Conservation (phyloP, 2,329 filamentous ascomycete species). For the Aspergillus terreus region DNA sequence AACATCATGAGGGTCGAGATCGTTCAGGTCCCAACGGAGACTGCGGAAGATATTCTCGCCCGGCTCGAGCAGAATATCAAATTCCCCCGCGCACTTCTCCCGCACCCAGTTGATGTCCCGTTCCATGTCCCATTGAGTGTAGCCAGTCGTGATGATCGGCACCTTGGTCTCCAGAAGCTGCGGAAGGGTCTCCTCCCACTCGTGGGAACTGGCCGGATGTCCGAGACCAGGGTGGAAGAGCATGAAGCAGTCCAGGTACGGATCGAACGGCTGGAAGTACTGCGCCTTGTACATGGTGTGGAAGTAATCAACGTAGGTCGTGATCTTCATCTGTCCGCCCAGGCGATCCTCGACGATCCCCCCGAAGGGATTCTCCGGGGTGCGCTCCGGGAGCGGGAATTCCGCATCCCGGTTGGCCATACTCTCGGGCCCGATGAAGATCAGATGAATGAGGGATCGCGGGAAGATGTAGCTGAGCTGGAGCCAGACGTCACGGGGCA, state of each 20-base stretch:
- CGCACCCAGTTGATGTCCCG: slow-evolving; percentile 87
- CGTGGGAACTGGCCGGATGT: slow-evolving; percentile 86
- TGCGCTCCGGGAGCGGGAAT: slow-evolving; percentile 84
- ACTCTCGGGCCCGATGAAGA: slow-evolving; percentile 93
- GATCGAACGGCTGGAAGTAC: slow-evolving; percentile 90
- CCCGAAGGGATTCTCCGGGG: slow-evolving; percentile 82
- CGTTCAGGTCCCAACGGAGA: slow-evolving; percentile 93
- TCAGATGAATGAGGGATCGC: slow-evolving; percentile 79
- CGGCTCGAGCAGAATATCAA: slow-evolving; percentile 86
- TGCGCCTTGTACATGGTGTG: slow-evolving; percentile 91
- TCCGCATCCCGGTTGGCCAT: slow-evolving; percentile 93
- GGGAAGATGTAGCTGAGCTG: slow-evolving; percentile 95
- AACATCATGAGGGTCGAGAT: slow-evolving; percentile 88
- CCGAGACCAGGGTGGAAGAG: slow-evolving; percentile 96
- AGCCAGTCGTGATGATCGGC: slow-evolving; percentile 90
- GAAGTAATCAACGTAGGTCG: slow-evolving; percentile 96
- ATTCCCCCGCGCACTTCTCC: slow-evolving; percentile 81
- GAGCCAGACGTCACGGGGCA: slow-evolving; percentile 89
- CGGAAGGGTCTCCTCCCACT: slow-evolving; percentile 90
- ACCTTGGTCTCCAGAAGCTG: slow-evolving; percentile 91
- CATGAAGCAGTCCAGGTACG: slow-evolving; percentile 97
- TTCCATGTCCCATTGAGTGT: slow-evolving; percentile 93
- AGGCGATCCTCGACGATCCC: slow-evolving; percentile 91
- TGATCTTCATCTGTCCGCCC: slow-evolving; percentile 88
- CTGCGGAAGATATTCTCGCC: slow-evolving; percentile 94